Evolutionary conservation across 768 basidiomycete species (phyloP).

Genomic region (Leccinum barrowsii): DNA sequence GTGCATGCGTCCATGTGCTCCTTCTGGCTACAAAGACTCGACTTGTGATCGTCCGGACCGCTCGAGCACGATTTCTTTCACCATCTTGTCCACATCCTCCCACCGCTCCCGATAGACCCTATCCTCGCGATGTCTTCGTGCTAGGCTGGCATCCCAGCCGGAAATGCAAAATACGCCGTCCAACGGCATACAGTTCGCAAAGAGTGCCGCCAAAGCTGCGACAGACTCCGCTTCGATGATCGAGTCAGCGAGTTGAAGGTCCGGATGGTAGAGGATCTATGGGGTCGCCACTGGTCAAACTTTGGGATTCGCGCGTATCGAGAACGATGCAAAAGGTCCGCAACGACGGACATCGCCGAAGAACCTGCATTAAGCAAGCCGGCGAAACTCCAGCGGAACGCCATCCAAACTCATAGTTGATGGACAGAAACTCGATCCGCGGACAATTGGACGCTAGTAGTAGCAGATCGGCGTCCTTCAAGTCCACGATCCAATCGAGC

Average conservation of each 20-base stretch:
- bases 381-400: background rate
- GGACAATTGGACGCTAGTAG: background rate
- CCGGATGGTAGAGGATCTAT: background rate
- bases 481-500: background rate
- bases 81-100: background rate
- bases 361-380: background rate
- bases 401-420: background rate
- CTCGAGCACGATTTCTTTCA: too few relatives aligned
- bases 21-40: too few relatives aligned
- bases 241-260: background rate
- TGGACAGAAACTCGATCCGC: background rate
- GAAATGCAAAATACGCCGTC: background rate
- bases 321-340: background rate
- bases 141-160: background rate
- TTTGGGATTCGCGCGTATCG: background rate
- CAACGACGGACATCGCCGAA: background rate
- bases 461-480: background rate
- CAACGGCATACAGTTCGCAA: background rate
- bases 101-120: background rate
- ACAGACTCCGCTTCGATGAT: background rate
- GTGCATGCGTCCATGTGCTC: too few relatives aligned
- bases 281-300: too few relatives aligned
- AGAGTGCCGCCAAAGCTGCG: background rate
- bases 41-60: too few relatives aligned
- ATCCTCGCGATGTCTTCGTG: background rate